A percentile compares a stretch with the other conserved stretches of the same genome.
These are phyloP conservation scores for Skeletonema grethae DNA, from an alignment of 108 stramenopile species.

Conservation along the genomic window DNA sequence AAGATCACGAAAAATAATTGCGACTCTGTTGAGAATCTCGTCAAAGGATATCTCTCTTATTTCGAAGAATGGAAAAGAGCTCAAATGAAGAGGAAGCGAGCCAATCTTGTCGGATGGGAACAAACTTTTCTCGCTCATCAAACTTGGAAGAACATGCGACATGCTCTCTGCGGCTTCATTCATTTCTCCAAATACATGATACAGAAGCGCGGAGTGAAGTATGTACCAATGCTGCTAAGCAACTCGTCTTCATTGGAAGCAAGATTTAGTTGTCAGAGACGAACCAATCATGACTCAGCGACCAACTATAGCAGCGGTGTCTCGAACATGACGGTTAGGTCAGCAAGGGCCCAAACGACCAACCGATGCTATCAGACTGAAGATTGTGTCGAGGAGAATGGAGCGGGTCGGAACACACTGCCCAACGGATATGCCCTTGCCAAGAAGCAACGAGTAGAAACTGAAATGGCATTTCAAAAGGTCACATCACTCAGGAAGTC, in stretches of 20 bases:
- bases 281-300: background rate
- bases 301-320: background rate
- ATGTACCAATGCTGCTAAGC: background rate
- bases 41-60: background rate
- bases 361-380: background rate
- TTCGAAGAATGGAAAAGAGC: background rate
- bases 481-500: background rate
- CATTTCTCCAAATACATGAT: background rate
- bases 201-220: background rate
- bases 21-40: background rate
- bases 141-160: background rate
- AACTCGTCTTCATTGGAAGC: background rate
- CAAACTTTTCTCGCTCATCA: background rate
- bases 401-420: background rate
- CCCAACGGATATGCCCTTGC: background rate
- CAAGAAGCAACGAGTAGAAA: background rate
- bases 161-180: background rate
- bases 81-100: background rate
- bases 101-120: background rate
- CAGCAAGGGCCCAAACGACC: background rate
- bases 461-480: background rate
- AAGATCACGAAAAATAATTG: background rate
- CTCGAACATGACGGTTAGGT: background rate
- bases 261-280: background rate
- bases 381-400: background rate